Conservation (phyloP, 129 eudicot genomes). For the Solidago caesia region DNA sequence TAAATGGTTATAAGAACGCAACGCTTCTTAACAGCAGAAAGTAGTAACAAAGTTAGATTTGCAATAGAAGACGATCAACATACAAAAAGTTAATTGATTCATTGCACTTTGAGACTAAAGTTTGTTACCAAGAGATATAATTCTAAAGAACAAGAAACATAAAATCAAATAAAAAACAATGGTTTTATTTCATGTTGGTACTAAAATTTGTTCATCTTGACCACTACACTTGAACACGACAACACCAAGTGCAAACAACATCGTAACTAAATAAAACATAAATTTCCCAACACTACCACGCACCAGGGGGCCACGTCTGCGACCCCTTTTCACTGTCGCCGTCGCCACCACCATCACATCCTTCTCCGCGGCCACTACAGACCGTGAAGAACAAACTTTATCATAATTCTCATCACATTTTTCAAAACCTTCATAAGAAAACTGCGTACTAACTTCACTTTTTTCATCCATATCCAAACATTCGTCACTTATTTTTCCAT, state of each 20-base stretch:
- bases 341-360: neutral
- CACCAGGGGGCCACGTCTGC: neutral
- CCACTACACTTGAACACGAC: slow-evolving; percentile 29
- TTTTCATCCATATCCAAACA: slow-evolving; percentile 26
- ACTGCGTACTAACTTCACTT: slow-evolving; percentile 22
- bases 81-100: no score
- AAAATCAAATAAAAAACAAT: neutral
- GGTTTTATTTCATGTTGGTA: slow-evolving; percentile 18
- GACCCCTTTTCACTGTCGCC: slow-evolving; percentile 9
- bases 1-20: no score
- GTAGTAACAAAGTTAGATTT: no score
- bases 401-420: neutral
- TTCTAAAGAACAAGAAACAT: neutral
- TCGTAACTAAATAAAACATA: slow-evolving; percentile 20
- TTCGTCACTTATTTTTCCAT: slow-evolving; percentile 4
- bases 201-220: slow-evolving; percentile 24
- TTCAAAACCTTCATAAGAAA: slow-evolving; percentile 18
- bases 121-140: neutral
- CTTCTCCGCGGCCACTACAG: neutral
- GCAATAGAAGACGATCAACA: no score
- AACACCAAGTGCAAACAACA: slow-evolving; percentile 31
- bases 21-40: no score
- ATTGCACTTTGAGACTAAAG: no score
- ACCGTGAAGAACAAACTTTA: neutral
- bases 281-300: slow-evolving; percentile 16